phyloP scores from a whole-genome alignment of 163 green algal species.

The Chloromonas sp. region DNA sequence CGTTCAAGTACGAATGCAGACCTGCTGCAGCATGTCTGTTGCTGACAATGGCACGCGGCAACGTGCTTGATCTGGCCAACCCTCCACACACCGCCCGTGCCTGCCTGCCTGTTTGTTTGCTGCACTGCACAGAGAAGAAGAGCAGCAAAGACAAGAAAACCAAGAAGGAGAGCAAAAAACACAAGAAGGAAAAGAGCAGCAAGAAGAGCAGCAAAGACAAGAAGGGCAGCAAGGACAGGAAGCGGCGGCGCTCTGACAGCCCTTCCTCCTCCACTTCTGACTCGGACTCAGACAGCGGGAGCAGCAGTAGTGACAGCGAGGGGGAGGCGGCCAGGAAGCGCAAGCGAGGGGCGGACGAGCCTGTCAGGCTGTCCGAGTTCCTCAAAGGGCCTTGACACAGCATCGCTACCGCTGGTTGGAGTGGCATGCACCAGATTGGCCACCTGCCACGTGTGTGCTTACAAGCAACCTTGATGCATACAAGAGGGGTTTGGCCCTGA shows the following conservation, averaged over 20 bases:
- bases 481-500: too few relatives aligned
- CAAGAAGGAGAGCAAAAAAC: conserved; percentile 12
- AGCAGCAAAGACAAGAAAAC: conserved; percentile 22
- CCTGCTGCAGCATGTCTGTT: too few relatives aligned
- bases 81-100: not conserved
- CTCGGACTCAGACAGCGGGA: not conserved
- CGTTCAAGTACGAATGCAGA: too few relatives aligned
- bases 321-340: not conserved
- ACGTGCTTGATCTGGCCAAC: too few relatives aligned
- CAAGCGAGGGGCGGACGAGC: not conserved
- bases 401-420: not conserved
- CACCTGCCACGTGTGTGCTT: too few relatives aligned
- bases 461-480: too few relatives aligned
- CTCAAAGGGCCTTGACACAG: not conserved
- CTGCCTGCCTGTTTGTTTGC: not conserved
- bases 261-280: not conserved
- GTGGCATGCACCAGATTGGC: not conserved
- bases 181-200: not conserved
- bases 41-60: too few relatives aligned
- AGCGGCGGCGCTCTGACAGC: not conserved
- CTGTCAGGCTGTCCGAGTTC: conserved; percentile 1
- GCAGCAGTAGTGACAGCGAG: not conserved
- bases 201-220: not conserved
- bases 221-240: conserved; percentile 1
- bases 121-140: conserved; percentile 21